Evolutionary conservation across 129 eudicot genomes (phyloP).

Genomic region (Tagetes patula): DNA sequence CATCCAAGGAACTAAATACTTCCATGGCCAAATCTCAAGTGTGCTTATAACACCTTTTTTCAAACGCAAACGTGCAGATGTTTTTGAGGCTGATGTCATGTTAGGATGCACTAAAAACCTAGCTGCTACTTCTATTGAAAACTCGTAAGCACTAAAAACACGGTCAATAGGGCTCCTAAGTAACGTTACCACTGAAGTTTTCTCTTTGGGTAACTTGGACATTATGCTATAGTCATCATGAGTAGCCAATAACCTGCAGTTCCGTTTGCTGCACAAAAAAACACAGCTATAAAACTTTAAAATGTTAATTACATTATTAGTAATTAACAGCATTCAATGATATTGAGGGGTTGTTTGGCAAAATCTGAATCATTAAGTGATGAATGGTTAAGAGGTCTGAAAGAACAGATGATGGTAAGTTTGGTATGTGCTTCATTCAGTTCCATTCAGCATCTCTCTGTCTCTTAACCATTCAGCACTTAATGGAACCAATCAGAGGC

Average conservation of each 20-base stretch:
- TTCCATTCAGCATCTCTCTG: no score
- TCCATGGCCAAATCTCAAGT: slow-evolving; percentile 98
- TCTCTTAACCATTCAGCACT: no score
- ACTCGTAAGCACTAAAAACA: slow-evolving; percentile 89
- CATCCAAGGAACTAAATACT: slow-evolving; percentile 98
- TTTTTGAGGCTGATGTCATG: slow-evolving; percentile 65
- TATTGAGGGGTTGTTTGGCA: no score
- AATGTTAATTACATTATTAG: no score
- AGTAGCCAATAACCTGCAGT: slow-evolving; percentile 74
- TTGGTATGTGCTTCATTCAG: no score
- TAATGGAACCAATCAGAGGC: no score
- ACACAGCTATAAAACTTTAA: not conserved
- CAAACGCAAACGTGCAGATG: slow-evolving; percentile 48
- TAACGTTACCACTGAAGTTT: slow-evolving; percentile 81
- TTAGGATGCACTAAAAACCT: slow-evolving; percentile 89
- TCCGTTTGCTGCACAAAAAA: slow-evolving; percentile 60
- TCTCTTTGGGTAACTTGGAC: slow-evolving; percentile 75
- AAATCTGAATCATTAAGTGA: no score
- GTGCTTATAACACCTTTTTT: slow-evolving; percentile 65
- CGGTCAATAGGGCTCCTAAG: slow-evolving; percentile 93
- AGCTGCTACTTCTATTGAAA: slow-evolving; percentile 92
- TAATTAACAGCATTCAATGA: no score
- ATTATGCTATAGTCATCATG: slow-evolving; percentile 96
- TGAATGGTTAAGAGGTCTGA: no score
- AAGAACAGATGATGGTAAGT: no score